A percentile compares a stretch with the other conserved stretches of the same genome.
Evolutionary conservation across 2,329 filamentous ascomycete species (phyloP).

Genomic region (Aspergillus candidus): DNA sequence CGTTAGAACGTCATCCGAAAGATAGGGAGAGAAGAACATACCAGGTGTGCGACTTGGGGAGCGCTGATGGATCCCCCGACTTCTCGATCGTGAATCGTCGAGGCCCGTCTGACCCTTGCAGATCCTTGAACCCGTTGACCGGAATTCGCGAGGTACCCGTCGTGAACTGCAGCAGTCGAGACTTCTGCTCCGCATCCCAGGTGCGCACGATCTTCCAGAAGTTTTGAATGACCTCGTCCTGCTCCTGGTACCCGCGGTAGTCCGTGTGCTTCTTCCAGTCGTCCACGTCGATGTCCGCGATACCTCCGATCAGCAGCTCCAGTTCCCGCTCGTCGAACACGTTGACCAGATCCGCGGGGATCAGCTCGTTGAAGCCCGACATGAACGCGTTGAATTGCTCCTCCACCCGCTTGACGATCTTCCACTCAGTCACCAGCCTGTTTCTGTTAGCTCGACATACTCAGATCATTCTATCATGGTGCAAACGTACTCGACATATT

Average conservation of each 20-base stretch:
- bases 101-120: conserved; percentile 93
- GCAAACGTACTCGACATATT: conserved; percentile 78
- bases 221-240: conserved; percentile 92
- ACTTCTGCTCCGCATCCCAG: conserved; percentile 99
- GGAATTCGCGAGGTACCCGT: conserved; percentile 97
- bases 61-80: conserved; percentile 78
- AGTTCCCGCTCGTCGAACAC: conserved; percentile 98
- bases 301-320: conserved; percentile 93
- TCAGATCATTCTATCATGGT: too few relatives aligned
- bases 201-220: conserved; percentile 95
- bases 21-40: conserved; percentile 46
- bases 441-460: not conserved
- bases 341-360: conserved; percentile 92
- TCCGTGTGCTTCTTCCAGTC: conserved; percentile 99
- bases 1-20: conserved; percentile 4
- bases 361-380: conserved; percentile 94
- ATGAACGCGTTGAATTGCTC: conserved; percentile 99
- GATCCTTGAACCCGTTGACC: conserved; percentile 98
- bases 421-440: conserved; percentile 94
- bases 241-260: conserved; percentile 96
- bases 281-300: conserved; percentile 98
- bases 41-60: conserved; percentile 98
- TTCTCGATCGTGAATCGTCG: conserved; percentile 97
- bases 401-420: conserved; percentile 95
- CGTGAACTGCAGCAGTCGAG: conserved; percentile 88